Conservation (phyloP, 2,329 filamentous ascomycete species). For the Cyanodermella asteris region DNA sequence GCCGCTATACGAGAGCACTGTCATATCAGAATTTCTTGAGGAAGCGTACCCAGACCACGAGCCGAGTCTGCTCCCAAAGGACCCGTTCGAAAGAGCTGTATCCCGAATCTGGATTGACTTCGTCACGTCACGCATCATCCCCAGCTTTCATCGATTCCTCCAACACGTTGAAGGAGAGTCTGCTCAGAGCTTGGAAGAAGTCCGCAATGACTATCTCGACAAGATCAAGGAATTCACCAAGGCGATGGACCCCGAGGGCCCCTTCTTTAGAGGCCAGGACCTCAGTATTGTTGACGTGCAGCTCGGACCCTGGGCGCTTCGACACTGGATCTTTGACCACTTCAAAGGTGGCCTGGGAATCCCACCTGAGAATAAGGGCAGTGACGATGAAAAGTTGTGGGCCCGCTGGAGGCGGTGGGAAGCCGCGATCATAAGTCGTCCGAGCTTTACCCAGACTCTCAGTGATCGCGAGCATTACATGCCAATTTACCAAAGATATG, state of each 20-base stretch:
- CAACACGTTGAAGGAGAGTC: slow-evolving; percentile 20
- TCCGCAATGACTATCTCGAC: slow-evolving; percentile 33
- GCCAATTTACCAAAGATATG: slow-evolving; percentile 32
- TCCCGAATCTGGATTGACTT: slow-evolving; percentile 57
- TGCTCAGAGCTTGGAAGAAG: slow-evolving; percentile 27
- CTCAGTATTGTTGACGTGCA: slow-evolving; percentile 49
- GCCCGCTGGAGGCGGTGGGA: slow-evolving; percentile 43
- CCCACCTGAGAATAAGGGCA: slow-evolving; percentile 24
- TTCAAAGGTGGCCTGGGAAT: slow-evolving; percentile 42
- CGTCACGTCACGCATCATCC: slow-evolving; percentile 42
- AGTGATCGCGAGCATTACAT: slow-evolving; percentile 47
- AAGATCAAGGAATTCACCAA: slow-evolving; percentile 37
- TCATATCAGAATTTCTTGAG: slow-evolving; percentile 57
- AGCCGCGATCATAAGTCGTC: slow-evolving; percentile 33
- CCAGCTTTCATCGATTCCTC: slow-evolving; percentile 43
- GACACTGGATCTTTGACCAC: slow-evolving; percentile 53
- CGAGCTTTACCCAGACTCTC: slow-evolving; percentile 44
- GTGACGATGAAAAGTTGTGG: slow-evolving; percentile 37
- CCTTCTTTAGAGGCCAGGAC: slow-evolving; percentile 43
- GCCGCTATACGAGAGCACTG: slow-evolving; percentile 49
- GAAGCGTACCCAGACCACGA: slow-evolving; percentile 38
- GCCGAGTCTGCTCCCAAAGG: slow-evolving; percentile 32
- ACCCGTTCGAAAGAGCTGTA: slow-evolving; percentile 42
- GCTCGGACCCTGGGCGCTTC: slow-evolving; percentile 50
- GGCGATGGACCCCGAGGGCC: slow-evolving; percentile 39